These are phyloP conservation scores for Lachnellula hyalina DNA, from an alignment of 2,329 filamentous ascomycete genomes.

Conservation along the genomic window DNA sequence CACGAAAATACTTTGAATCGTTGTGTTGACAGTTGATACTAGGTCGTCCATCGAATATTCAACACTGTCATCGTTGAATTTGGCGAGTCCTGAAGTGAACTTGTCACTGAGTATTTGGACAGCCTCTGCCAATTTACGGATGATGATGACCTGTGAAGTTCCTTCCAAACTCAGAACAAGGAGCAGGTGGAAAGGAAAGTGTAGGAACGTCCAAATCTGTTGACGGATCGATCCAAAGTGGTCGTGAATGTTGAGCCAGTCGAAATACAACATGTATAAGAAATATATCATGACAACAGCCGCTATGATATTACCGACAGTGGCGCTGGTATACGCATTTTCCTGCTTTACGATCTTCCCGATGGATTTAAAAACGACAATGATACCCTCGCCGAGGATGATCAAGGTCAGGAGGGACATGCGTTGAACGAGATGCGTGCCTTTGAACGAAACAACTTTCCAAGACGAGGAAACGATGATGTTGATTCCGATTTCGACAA, in stretches of 20 bases:
- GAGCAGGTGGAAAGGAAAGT: constrained; percentile 52
- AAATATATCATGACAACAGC: constrained; percentile 21
- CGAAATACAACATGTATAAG: constrained; percentile 26
- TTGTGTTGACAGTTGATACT: not conserved
- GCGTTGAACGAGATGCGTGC: constrained; percentile 52
- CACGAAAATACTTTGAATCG: constrained; percentile 6
- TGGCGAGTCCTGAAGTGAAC: not conserved
- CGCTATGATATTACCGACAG: constrained; percentile 14
- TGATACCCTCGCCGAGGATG: constrained; percentile 34
- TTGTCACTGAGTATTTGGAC: not conserved
- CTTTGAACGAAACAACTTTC: constrained; percentile 45
- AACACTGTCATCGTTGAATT: not conserved
- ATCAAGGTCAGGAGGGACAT: constrained; percentile 55
- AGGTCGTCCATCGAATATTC: no score
- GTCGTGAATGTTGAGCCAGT: constrained; percentile 12
- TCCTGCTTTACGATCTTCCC: constrained; percentile 16
- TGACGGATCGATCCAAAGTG: constrained; percentile 20
- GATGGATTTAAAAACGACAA: constrained; percentile 22
- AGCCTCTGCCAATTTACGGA: constrained; percentile 20
- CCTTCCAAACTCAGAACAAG: constrained; percentile 54
- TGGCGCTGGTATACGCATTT: constrained; percentile 3
- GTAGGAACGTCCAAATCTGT: constrained; percentile 39
- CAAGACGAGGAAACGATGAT: constrained; percentile 19
- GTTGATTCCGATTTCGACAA: constrained; percentile 20
- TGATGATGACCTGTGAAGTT: constrained; percentile 19